Conservation (phyloP, 2,329 filamentous ascomycete species). For the Gyromitra esculenta region DNA sequence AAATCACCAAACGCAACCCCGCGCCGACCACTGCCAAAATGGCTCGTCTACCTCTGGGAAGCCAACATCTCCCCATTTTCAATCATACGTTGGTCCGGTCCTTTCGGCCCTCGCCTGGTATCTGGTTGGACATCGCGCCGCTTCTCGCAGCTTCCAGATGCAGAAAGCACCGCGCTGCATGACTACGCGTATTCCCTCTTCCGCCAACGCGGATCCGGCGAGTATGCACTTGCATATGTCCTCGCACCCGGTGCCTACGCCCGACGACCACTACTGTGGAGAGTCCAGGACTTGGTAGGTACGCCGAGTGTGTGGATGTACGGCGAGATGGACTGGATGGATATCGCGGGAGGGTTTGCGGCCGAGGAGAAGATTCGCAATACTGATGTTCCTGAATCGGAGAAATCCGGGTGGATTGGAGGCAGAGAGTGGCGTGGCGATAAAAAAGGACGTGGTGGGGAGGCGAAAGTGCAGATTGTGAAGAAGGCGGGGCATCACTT, state of each 20-base stretch:
- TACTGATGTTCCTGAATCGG: background rate
- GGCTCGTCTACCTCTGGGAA: slow-evolving; percentile 95
- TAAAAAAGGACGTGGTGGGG: slow-evolving; percentile 75
- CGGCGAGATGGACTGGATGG: slow-evolving; percentile 99
- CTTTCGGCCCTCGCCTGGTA: slow-evolving; percentile 87
- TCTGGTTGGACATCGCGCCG: slow-evolving; percentile 94
- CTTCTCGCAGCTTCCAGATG: slow-evolving; percentile 84
- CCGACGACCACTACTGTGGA: slow-evolving; percentile 82
- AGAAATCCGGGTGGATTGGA: slow-evolving; percentile 19
- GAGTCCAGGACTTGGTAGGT: slow-evolving; percentile 83
- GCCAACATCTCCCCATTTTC: slow-evolving; percentile 96
- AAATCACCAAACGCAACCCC: slow-evolving; percentile 62
- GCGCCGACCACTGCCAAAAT: slow-evolving; percentile 75
- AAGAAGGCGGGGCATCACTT: slow-evolving; percentile 76
- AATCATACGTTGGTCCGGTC: slow-evolving; percentile 85
- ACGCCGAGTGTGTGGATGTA: slow-evolving; percentile 93
- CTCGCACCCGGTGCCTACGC: slow-evolving; percentile 94
- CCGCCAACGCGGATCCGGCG: slow-evolving; percentile 87
- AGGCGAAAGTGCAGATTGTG: slow-evolving; percentile 83
- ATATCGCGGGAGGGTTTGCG: slow-evolving; percentile 83
- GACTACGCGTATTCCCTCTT: slow-evolving; percentile 96
- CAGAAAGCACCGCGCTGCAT: slow-evolving; percentile 85
- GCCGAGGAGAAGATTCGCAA: slow-evolving; percentile 81
- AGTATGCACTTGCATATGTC: slow-evolving; percentile 92
- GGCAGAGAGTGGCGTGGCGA: slow-evolving; percentile 51